Evolutionary conservation across 352 stramenopile genomes (phyloP).

Genomic region (Pythium sukuiense): DNA sequence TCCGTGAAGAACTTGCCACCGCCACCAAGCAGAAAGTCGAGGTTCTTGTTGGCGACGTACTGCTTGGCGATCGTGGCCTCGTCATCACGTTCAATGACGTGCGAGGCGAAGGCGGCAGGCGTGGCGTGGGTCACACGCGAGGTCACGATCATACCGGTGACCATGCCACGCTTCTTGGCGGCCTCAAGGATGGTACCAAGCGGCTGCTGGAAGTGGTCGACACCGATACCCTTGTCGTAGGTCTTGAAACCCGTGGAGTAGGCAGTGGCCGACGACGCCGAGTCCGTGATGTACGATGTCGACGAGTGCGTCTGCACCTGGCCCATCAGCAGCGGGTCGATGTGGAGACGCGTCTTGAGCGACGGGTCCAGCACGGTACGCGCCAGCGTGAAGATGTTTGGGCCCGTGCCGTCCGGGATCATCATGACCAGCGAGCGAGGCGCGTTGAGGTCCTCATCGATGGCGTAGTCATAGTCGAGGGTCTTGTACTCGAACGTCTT

Average conservation of each 20-base stretch:
- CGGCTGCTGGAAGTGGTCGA: constrained; percentile 56
- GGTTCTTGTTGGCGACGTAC: constrained; percentile 67
- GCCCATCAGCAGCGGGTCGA: constrained; percentile 55
- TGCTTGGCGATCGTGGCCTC: constrained; percentile 59
- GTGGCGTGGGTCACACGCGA: constrained; percentile 66
- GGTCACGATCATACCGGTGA: constrained; percentile 70
- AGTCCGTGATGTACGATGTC: constrained; percentile 71
- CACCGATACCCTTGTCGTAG: constrained; percentile 55
- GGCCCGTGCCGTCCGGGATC: constrained; percentile 66
- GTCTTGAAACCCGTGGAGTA: constrained; percentile 71
- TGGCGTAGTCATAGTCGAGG: constrained; percentile 57
- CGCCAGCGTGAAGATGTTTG: constrained; percentile 63
- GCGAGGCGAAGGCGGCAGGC: constrained; percentile 51
- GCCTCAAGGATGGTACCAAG: constrained; percentile 64
- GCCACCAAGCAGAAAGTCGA: constrained; percentile 63
- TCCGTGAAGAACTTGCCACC: constrained; percentile 55
- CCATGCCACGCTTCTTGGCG: constrained; percentile 59
- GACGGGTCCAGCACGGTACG: constrained; percentile 56
- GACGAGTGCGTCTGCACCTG: constrained; percentile 64
- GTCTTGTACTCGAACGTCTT: constrained; percentile 61
- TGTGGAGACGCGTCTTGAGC: constrained; percentile 55
- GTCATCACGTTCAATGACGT: constrained; percentile 52
- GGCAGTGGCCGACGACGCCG: constrained; percentile 49
- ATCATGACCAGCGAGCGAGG: constrained; percentile 71
- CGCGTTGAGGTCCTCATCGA: constrained; percentile 44